Percentiles rank a stretch among this genome's conserved stretches.
phyloP scores from a whole-genome alignment of 345 rosid genomes.

The Moricandia moricandioides region DNA sequence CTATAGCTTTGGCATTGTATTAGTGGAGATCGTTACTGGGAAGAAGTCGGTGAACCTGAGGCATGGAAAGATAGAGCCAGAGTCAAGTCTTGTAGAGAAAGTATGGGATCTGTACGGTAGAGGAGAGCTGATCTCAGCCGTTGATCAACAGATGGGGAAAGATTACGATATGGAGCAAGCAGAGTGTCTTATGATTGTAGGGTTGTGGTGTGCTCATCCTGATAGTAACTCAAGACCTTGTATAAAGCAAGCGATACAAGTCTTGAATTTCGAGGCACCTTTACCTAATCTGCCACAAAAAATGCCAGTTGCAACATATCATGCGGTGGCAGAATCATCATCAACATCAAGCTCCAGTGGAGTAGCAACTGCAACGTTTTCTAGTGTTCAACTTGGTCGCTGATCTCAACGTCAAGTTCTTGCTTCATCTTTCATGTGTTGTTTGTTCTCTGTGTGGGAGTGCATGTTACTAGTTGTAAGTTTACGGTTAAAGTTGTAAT shows the following conservation, averaged over 20 bases:
- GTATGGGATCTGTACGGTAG: not conserved
- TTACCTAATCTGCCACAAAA: conserved; percentile 42
- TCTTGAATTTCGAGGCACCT: conserved; percentile 38
- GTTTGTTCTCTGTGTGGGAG: not conserved
- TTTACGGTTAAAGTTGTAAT: not conserved
- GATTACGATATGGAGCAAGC: conserved; percentile 38
- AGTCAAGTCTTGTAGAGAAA: conserved; percentile 9
- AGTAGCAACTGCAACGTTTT: conserved; percentile 4
- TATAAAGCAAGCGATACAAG: conserved; percentile 46
- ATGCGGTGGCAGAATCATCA: not conserved
- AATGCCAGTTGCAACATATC: conserved; percentile 40
- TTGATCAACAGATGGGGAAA: conserved; percentile 32
- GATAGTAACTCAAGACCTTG: conserved; percentile 40
- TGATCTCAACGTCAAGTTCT: not conserved
- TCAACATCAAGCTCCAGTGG: conserved; percentile 15
- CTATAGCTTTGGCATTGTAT: conserved; percentile 42
- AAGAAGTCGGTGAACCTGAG: conserved; percentile 28
- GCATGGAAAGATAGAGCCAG: conserved; percentile 43
- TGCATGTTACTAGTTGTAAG: not conserved
- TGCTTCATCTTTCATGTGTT: not conserved
- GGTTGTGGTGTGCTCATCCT: conserved; percentile 60
- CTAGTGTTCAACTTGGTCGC: conserved; percentile 9
- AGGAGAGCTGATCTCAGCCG: conserved; percentile 18
- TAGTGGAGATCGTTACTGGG: conserved; percentile 35
- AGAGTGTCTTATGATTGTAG: conserved; percentile 42